These are phyloP conservation scores for Pelargonium australe DNA, from an alignment of 441 rosid species.

Conservation along the genomic window DNA sequence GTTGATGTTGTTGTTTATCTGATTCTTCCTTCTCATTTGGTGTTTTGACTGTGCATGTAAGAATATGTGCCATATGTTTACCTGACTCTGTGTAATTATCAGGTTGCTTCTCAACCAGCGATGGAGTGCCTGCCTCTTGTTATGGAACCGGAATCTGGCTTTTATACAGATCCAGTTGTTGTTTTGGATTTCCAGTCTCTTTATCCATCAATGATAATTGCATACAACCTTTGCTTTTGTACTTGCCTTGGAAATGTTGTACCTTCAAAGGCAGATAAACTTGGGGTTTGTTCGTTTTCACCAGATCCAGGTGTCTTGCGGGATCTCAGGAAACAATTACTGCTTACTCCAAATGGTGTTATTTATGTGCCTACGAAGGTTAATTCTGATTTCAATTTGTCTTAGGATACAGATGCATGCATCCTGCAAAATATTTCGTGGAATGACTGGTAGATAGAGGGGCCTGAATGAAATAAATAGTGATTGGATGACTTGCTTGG, in stretches of 20 bases:
- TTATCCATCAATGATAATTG: conserved; percentile 97
- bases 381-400: conserved; percentile 20
- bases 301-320: conserved; percentile 48
- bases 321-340: conserved; percentile 53
- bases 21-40: neutral
- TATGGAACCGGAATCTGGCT: conserved; percentile 97
- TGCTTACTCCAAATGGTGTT: conserved; percentile 76
- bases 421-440: neutral
- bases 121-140: conserved; percentile 99
- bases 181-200: conserved; percentile 99
- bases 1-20: no score
- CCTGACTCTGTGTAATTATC: conserved; percentile 17
- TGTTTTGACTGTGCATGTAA: neutral
- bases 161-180: conserved; percentile 88
- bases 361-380: conserved; percentile 83
- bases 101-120: conserved; percentile 99
- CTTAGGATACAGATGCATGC: neutral
- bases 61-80: conserved; percentile 18
- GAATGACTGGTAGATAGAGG: neutral
- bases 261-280: conserved; percentile 53
- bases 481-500: neutral
- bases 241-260: conserved; percentile 87
- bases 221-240: conserved; percentile 90
- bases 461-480: neutral
- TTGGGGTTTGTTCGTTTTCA: conserved; percentile 76